phyloP scores from a whole-genome alignment of 192 early-diverging fungal species.

The Coemansia sp. region DNA sequence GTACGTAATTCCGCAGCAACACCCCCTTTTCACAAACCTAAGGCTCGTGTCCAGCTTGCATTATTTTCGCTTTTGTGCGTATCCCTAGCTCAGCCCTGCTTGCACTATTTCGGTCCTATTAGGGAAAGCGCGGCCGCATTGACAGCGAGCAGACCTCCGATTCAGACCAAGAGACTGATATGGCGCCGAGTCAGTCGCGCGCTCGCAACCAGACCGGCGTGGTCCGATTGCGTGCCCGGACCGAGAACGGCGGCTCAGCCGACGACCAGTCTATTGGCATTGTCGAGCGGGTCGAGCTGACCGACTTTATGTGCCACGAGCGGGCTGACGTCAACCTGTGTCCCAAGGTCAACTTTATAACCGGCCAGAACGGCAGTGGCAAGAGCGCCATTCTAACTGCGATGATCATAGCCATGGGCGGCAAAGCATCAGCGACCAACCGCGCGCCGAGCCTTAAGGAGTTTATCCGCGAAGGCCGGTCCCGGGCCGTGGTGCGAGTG shows the following conservation, averaged over 20 bases:
- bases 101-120: too few species aligned
- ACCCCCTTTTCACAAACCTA: background rate
- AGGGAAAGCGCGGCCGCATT: conserved; percentile 20
- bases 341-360: conserved; percentile 92
- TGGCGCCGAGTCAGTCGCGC: background rate
- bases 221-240: conserved; percentile 10
- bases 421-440: conserved; percentile 82
- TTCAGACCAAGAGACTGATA: background rate
- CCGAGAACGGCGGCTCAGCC: conserved; percentile 1
- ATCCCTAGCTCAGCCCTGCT: too few species aligned
- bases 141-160: conserved; percentile 1
- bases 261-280: conserved; percentile 60
- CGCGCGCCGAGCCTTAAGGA: conserved; percentile 70
- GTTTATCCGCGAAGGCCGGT: conserved; percentile 79
- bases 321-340: conserved; percentile 71
- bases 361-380: conserved; percentile 97
- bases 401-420: conserved; percentile 87
- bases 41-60: background rate
- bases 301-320: conserved; percentile 96
- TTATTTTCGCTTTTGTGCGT: too few species aligned
- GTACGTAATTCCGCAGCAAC: conserved; percentile 6
- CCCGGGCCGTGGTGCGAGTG: conserved; percentile 62
- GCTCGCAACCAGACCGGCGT: conserved; percentile 21
- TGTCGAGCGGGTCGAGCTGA: conserved; percentile 76
- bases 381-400: conserved; percentile 94